Conservation (phyloP, 2,329 filamentous ascomycete genomes). For the Chaetomiaceae sp. region DNA sequence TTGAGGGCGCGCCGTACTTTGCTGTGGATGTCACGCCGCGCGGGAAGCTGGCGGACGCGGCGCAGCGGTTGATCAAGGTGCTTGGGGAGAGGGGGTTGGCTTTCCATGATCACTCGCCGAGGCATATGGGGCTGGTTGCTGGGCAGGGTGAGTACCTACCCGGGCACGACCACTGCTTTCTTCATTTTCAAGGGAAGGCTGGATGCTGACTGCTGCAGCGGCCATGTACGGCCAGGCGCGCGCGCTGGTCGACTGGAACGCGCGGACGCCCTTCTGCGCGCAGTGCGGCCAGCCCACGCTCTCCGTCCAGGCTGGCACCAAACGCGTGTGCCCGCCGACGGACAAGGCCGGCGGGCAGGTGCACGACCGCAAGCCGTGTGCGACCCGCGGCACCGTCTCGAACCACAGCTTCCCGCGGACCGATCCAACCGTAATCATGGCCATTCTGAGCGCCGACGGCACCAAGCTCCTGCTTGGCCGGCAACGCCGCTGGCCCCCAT, state of each 20-base stretch:
- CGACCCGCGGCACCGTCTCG: constrained; percentile 75
- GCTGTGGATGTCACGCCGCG: constrained; percentile 80
- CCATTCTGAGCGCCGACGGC: constrained; percentile 75
- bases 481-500: constrained; percentile 71
- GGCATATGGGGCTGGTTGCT: constrained; percentile 39
- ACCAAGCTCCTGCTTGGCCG: constrained; percentile 76
- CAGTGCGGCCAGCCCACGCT: constrained; percentile 80
- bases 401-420: constrained; percentile 91
- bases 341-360: constrained; percentile 49
- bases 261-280: constrained; percentile 84
- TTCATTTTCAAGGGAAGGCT: neutral
- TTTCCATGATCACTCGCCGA: constrained; percentile 54
- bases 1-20: constrained; percentile 78
- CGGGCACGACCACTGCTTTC: neutral
- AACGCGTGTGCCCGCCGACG: constrained; percentile 68
- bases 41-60: constrained; percentile 53
- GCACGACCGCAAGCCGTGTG: constrained; percentile 61
- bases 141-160: constrained; percentile 37
- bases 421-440: constrained; percentile 92
- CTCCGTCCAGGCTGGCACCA: constrained; percentile 71
- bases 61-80: constrained; percentile 46
- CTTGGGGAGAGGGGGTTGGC: constrained; percentile 54
- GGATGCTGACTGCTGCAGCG: constrained; percentile 43
- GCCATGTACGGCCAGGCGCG: constrained; percentile 87
- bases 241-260: constrained; percentile 89